Evolutionary conservation across 2,329 filamentous ascomycete genomes (phyloP), one percentile per base, ranked within the genome.

Genomic region (Aureobasidium sp.): DNA sequence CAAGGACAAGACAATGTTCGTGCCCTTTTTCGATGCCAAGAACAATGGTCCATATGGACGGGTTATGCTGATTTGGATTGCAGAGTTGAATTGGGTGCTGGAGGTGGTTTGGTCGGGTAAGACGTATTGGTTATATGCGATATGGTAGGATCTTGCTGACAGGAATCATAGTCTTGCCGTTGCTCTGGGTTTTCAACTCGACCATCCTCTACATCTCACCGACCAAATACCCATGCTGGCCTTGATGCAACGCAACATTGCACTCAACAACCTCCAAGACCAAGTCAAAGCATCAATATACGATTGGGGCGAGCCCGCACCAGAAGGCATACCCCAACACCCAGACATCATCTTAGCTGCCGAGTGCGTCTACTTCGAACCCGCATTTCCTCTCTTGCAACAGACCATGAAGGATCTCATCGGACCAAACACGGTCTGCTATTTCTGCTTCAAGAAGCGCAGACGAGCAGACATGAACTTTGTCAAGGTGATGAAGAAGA

Each of bases 311-410:
- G 70, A 75, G 36, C 69, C 77, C 17, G 70, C 73, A 36, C 72
- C 76, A 64, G 61, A 74, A 63, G 59, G 68, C 62, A 65, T 78
- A 56, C 75, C 80, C 61, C 79, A 80, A 67, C 83, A 83, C 65
- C 90, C 91, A 20, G 86, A 92, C 69, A 80, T 96, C 61, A 86
- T 99, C 62, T 82, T 97, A n/a, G 94, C 94, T 3, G 93, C 92
- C 44, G 94, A 97, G 74, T 97, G 93, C 76, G 91, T 96, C 53
- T 99, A 97, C 78, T 96, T 96, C 74, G 94, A 97, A 75, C 91
- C 93, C 2, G 90, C 94, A 1, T 97, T 97, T 71, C 92, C 93
- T 34, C 80, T 97, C 37, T 82, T 99, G 51, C 82, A 94, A 70
- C 78, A 85, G 65, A 97, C 93, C 6, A 77, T 97, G 66, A 79